Conservation (phyloP, 495 filamentous ascomycete species). For the Chaetomidium leptoderma region DNA sequence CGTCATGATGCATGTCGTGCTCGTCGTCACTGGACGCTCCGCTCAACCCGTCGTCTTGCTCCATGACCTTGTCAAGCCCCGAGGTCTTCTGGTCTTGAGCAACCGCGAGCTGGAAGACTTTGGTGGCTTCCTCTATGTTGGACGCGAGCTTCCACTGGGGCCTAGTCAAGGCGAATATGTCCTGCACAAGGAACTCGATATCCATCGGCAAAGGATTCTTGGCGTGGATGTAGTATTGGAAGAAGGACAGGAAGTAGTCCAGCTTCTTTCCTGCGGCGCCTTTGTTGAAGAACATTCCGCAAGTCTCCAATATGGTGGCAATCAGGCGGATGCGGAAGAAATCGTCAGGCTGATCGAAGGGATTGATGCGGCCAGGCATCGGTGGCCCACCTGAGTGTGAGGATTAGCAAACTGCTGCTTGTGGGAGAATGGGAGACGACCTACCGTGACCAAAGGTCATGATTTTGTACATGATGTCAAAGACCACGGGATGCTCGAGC, state of each 20-base stretch:
- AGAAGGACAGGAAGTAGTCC: constrained; percentile 96
- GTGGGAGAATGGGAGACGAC: constrained; percentile 17
- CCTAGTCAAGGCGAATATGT: constrained; percentile 75
- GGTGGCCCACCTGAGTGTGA: constrained; percentile 67
- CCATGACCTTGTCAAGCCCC: constrained; percentile 64
- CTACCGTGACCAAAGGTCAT: constrained; percentile 82
- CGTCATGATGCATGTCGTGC: constrained; percentile 47
- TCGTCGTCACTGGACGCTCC: constrained; percentile 62
- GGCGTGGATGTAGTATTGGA: constrained; percentile 95
- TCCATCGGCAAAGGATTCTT: constrained; percentile 95
- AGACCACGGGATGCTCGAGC: constrained; percentile 92
- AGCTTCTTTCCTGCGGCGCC: constrained; percentile 93
- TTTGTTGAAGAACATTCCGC: constrained; percentile 92
- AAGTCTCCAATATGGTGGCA: constrained; percentile 86
- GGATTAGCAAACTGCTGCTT: constrained; percentile 20
- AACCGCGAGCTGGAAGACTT: constrained; percentile 80
- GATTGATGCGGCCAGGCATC: constrained; percentile 65
- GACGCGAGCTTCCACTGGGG: constrained; percentile 87
- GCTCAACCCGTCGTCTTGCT: constrained; percentile 63
- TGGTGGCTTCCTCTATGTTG: constrained; percentile 76
- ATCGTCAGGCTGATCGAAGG: constrained; percentile 85
- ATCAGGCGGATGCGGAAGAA: constrained; percentile 92
- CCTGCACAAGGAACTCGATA: constrained; percentile 93
- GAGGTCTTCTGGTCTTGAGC: constrained; percentile 80
- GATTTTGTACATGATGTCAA: constrained; percentile 91